Conservation (phyloP, 2,329 filamentous ascomycete genomes). For the Xylaria sp. region DNA sequence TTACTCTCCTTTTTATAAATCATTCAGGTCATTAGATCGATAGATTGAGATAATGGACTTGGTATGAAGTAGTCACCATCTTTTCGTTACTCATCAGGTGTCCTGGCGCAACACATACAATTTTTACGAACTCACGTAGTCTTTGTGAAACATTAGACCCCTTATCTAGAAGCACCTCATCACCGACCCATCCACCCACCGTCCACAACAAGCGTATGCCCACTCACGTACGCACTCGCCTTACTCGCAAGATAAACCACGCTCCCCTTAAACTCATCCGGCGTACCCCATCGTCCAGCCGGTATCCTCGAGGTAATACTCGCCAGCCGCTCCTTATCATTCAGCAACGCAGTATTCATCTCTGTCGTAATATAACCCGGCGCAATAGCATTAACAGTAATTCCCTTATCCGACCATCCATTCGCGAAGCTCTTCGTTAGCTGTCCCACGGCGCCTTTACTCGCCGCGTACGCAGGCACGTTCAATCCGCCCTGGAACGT, state of each 20-base stretch:
- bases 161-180: slow-evolving; percentile 34
- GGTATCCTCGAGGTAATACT: slow-evolving; percentile 86
- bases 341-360: slow-evolving; percentile 87
- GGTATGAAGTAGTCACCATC: not conserved
- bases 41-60: not conserved
- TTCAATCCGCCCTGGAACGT: slow-evolving; percentile 89
- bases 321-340: slow-evolving; percentile 74
- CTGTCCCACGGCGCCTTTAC: slow-evolving; percentile 86
- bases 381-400: slow-evolving; percentile 89
- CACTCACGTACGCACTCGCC: slow-evolving; percentile 84
- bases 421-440: slow-evolving; percentile 87
- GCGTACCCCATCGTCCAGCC: slow-evolving; percentile 82
- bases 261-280: slow-evolving; percentile 89
- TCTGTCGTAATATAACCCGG: slow-evolving; percentile 94
- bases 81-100: not conserved
- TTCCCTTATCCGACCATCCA: slow-evolving; percentile 82
- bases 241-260: slow-evolving; percentile 80
- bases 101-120: not conserved
- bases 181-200: slow-evolving; percentile 93
- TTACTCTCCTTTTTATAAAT: not conserved
- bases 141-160: not conserved
- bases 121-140: not conserved
- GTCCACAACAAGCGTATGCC: slow-evolving; percentile 85
- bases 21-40: not conserved
- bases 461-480: slow-evolving; percentile 87